A percentile compares a stretch with the other conserved stretches of the same genome.
These are phyloP conservation scores for Dactylellina parvicollis DNA, from an alignment of 2,329 filamentous ascomycete species.

Conservation along the genomic window DNA sequence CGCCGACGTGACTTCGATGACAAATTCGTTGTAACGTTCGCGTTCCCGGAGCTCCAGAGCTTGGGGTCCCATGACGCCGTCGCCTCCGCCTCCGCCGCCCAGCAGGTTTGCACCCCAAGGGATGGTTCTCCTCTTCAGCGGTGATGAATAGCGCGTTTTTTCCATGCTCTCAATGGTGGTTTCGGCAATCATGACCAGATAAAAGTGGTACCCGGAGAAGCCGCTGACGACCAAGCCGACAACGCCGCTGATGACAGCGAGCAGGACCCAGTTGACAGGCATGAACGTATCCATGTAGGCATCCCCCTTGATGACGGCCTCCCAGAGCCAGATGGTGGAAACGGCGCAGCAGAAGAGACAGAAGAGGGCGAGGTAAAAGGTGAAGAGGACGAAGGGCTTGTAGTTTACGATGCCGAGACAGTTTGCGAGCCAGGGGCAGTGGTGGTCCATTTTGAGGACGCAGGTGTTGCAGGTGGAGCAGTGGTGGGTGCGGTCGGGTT, in stretches of 20 bases:
- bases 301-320: conserved; percentile 77
- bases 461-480: conserved; percentile 94
- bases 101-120: conserved; percentile 57
- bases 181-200: conserved; percentile 78
- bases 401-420: conserved; percentile 95
- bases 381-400: conserved; percentile 92
- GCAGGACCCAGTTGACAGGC: conserved; percentile 89
- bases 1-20: conserved; percentile 87
- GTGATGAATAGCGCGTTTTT: conserved; percentile 90
- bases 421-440: conserved; percentile 96
- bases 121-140: conserved; percentile 64
- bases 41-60: conserved; percentile 71
- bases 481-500: conserved; percentile 95
- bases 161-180: conserved; percentile 97
- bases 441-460: conserved; percentile 99
- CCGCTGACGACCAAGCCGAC: conserved; percentile 88
- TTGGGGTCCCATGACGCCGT: conserved; percentile 63
- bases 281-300: conserved; percentile 77
- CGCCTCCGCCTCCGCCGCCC: conserved; percentile 58
- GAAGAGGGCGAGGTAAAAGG: conserved; percentile 88
- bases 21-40: conserved; percentile 78
- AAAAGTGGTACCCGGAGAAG: conserved; percentile 92
- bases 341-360: conserved; percentile 83
- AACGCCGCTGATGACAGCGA: conserved; percentile 86
- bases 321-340: conserved; percentile 82